Percentiles rank a stretch among this genome's conserved stretches.
These are phyloP conservation scores for Botrytis sinoallii DNA, from an alignment of 2,329 filamentous ascomycete species.

Conservation along the genomic window DNA sequence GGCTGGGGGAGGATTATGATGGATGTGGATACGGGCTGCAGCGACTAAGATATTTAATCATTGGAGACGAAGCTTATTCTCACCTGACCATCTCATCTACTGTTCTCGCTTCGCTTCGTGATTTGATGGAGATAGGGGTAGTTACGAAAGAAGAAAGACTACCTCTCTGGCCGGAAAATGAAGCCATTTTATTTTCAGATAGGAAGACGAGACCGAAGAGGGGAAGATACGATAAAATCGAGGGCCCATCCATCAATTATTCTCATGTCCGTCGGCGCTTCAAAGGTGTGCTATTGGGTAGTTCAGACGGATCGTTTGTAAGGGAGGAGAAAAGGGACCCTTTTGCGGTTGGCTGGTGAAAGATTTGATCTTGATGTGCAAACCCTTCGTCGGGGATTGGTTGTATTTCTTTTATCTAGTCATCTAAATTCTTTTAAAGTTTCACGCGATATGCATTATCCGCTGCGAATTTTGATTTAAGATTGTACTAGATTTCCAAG, in stretches of 20 bases:
- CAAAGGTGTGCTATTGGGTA: background rate
- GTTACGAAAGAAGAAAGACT: background rate
- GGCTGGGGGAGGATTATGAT: background rate
- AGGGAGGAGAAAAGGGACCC: conserved; percentile 2
- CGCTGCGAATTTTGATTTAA: background rate
- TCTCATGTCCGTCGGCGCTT: background rate
- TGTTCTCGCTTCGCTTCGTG: background rate
- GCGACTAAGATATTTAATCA: background rate
- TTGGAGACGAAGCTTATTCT: background rate
- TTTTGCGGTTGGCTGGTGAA: conserved; percentile 3
- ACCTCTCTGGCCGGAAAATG: background rate
- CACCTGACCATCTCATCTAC: background rate
- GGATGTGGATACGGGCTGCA: background rate
- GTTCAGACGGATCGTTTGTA: background rate
- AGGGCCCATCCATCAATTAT: background rate
- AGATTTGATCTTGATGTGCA: background rate
- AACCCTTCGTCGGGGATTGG: background rate
- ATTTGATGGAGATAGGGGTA: conserved; percentile 4
- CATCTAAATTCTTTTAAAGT: background rate
- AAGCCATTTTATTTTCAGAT: background rate
- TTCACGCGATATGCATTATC: background rate
- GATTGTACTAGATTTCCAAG: conserved; percentile 1
- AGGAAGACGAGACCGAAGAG: background rate
- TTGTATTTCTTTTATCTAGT: background rate
- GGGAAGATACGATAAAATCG: background rate